These are phyloP conservation scores for Russula compacta DNA, from an alignment of 768 basidiomycete genomes.

Conservation along the genomic window DNA sequence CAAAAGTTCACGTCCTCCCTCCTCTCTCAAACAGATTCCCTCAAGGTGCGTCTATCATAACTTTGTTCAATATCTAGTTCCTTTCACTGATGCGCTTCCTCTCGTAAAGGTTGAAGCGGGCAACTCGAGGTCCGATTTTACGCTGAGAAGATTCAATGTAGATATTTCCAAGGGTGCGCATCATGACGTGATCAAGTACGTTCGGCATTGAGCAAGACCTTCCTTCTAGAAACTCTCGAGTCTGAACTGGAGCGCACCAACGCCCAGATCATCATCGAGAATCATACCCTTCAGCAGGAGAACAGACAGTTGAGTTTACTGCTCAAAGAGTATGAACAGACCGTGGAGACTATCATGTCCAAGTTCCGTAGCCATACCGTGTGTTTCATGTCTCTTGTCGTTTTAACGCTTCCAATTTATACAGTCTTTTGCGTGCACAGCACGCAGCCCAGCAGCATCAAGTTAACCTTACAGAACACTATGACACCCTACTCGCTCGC, in stretches of 20 bases:
- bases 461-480: conserved; percentile 77
- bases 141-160: conserved; percentile 36
- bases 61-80: neutral
- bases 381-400: conserved; percentile 28
- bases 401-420: neutral
- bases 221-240: conserved; percentile 69
- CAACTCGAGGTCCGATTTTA: conserved; percentile 31
- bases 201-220: neutral
- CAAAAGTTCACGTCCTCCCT: conserved; percentile 34
- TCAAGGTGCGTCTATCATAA: conserved; percentile 31
- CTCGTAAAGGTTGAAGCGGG: conserved; percentile 17
- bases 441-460: conserved; percentile 90
- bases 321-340: conserved; percentile 90
- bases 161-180: conserved; percentile 34
- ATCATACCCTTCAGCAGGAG: conserved; percentile 85
- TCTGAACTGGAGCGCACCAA: conserved; percentile 87
- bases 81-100: neutral
- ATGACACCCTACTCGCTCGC: conserved; percentile 78
- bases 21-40: conserved; percentile 33
- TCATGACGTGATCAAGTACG: neutral
- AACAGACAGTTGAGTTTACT: conserved; percentile 88
- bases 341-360: conserved; percentile 92
- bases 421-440: conserved; percentile 32
- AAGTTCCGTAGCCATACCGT: conserved; percentile 92
- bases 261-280: conserved; percentile 87